These are phyloP conservation scores for Annulohypoxylon maeteangense DNA, from an alignment of 495 filamentous ascomycete species.

Conservation along the genomic window DNA sequence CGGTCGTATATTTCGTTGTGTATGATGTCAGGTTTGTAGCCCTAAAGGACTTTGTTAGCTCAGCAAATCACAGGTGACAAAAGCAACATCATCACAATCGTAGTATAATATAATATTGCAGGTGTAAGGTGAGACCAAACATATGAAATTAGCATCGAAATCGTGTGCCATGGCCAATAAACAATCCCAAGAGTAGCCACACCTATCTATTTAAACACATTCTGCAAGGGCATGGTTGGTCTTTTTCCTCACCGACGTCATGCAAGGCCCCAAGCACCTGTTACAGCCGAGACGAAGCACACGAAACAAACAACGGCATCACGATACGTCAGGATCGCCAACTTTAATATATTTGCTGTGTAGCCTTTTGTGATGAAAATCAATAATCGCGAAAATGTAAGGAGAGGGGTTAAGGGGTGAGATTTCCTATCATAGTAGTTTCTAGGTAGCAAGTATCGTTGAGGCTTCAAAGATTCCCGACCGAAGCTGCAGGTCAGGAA, in stretches of 20 bases:
- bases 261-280: constrained; percentile 16
- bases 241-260: constrained; percentile 16
- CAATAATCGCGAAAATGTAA: neutral
- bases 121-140: constrained; percentile 9
- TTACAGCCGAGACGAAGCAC: constrained; percentile 34
- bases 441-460: neutral
- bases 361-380: neutral
- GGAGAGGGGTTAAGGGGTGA: neutral
- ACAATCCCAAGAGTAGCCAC: constrained; percentile 6
- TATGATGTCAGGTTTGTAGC: constrained; percentile 20
- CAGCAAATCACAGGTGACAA: neutral
- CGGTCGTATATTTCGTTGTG: neutral
- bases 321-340: constrained; percentile 39
- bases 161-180: constrained; percentile 9
- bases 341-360: constrained; percentile 28
- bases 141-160: constrained; percentile 5
- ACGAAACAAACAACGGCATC: constrained; percentile 37
- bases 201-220: constrained; percentile 19
- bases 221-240: constrained; percentile 15
- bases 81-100: constrained; percentile 3
- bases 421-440: constrained; percentile 10
- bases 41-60: neutral
- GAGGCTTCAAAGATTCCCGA: constrained; percentile 3
- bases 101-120: neutral
- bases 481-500: constrained; percentile 3